These are phyloP conservation scores for Starmerella apicola DNA, from an alignment of 805 yeast genomes.

Conservation along the genomic window DNA sequence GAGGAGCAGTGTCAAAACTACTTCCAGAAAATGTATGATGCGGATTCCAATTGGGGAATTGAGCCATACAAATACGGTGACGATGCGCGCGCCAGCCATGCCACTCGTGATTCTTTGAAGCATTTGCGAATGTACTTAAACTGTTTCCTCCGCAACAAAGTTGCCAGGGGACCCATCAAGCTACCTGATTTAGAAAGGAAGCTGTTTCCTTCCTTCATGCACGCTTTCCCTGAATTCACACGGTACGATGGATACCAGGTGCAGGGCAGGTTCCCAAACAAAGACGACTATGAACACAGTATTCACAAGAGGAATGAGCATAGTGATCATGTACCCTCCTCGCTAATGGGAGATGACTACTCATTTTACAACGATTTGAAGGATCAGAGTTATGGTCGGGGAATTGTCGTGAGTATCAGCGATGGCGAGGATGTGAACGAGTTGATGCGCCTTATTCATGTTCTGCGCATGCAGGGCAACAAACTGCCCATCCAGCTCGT, in stretches of 20 bases:
- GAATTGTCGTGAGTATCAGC: slow-evolving; percentile 1
- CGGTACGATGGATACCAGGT: not conserved
- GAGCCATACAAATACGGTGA: not conserved
- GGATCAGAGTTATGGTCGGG: not conserved
- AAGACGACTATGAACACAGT: not conserved
- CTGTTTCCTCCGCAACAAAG: not conserved
- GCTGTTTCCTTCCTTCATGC: not conserved
- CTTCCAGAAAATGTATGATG: not conserved
- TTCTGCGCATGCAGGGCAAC: not conserved
- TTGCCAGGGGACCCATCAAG: not conserved
- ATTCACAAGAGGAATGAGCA: not conserved
- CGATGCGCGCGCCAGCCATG: not conserved
- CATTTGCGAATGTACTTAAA: not conserved
- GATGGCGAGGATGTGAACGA: not conserved
- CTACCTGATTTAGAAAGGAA: not conserved
- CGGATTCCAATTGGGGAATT: not conserved
- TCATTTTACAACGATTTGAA: not conserved
- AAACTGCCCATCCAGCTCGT: slow-evolving; percentile 4
- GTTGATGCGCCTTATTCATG: not conserved
- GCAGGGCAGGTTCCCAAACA: not conserved
- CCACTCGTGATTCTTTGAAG: not conserved
- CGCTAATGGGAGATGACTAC: not conserved
- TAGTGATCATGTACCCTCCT: not conserved
- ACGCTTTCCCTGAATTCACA: not conserved
- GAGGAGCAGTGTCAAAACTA: not conserved